Evolutionary conservation across 2,329 filamentous ascomycete species (phyloP).

Genomic region (Teratosphaeria destructans): DNA sequence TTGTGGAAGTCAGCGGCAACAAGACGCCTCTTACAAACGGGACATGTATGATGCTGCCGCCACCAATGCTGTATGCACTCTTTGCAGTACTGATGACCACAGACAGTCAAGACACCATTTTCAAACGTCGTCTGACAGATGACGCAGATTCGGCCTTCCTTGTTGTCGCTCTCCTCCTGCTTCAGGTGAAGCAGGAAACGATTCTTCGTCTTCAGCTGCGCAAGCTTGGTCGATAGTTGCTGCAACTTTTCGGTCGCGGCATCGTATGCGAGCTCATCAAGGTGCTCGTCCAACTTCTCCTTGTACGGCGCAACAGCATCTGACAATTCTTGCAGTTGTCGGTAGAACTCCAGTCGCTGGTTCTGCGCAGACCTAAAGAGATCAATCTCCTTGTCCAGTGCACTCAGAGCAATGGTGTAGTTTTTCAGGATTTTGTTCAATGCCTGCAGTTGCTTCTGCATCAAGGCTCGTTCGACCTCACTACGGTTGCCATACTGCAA

Average conservation of each 20-base stretch:
- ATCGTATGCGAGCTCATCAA: slow-evolving; percentile 41
- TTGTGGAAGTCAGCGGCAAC: slow-evolving; percentile 62
- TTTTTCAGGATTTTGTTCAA: slow-evolving; percentile 44
- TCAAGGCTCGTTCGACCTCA: slow-evolving; percentile 53
- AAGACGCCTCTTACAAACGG: slow-evolving; percentile 68
- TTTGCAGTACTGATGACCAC: slow-evolving; percentile 86
- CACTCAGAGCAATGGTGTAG: slow-evolving; percentile 42
- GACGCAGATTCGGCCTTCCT: slow-evolving; percentile 56
- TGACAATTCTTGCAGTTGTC: slow-evolving; percentile 81
- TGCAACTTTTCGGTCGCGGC: slow-evolving; percentile 39
- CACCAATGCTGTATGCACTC: slow-evolving; percentile 79
- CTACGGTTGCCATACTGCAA: slow-evolving; percentile 51
- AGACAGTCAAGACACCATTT: slow-evolving; percentile 71
- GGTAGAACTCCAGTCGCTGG: slow-evolving; percentile 76
- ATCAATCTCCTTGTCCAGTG: slow-evolving; percentile 60
- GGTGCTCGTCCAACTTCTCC: slow-evolving; percentile 47
- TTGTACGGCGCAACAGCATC: slow-evolving; percentile 73
- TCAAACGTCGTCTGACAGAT: slow-evolving; percentile 75
- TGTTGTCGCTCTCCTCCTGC: slow-evolving; percentile 49
- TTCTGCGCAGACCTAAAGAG: slow-evolving; percentile 74
- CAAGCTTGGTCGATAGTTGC: slow-evolving; percentile 47
- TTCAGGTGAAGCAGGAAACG: slow-evolving; percentile 59
- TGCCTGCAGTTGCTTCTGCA: slow-evolving; percentile 51
- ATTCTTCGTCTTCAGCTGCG: slow-evolving; percentile 58
- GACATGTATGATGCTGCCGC: slow-evolving; percentile 62